Evolutionary conservation across 164 flowering plant genomes (phyloP), one percentile per base, ranked within the genome.

Genomic region (Umbellularia californica): DNA sequence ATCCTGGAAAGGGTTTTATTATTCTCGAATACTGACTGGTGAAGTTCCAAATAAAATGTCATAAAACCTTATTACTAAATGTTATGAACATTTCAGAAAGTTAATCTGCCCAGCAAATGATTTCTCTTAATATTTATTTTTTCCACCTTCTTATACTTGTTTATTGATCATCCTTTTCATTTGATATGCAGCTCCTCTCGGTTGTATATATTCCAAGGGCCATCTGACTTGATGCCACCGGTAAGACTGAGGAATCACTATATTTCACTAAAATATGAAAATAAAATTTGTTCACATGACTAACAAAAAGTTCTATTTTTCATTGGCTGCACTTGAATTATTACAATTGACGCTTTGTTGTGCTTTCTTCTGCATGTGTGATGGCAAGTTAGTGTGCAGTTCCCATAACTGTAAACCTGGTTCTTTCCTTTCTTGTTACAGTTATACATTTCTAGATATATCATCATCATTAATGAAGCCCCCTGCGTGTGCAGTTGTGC

Each of bases 191-290:
- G 99, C 4, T 96, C 99, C 25, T 82, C 98, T 73, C 92, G 99
- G 51, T 80, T 96, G 74, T 96, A 92, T 83, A 86, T 96, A 81
- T 86, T 96, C 60, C 97, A 96, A 88, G 99, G 99, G 63, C 98
- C 99, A 69, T 17, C 88, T 70, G 97, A 93, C 66, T 81, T 93
- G 89, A 96, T 93, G 97, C 97, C 90, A 50, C 89, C 86, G 28
- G 98, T 96, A 86, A 87, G 94, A 69, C 11, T 14, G 24, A n/a
- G 55, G 50, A 17, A 51, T 66, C 41, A 64, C 55, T 27, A 30
- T 67, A 9, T 25, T 27, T 67, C 22, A 10, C 24, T 24, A 64
- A 20, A 64, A 6, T 30, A 67, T 67, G 47, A 67, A 67, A 28
- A 28, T 13, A 7, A 1, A 7, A 67, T 33, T 67, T 28, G n/a